Base-by-base conservation (phyloP, 2,329 filamentous ascomycete genomes). In the Monilinia fructicola region DNA sequence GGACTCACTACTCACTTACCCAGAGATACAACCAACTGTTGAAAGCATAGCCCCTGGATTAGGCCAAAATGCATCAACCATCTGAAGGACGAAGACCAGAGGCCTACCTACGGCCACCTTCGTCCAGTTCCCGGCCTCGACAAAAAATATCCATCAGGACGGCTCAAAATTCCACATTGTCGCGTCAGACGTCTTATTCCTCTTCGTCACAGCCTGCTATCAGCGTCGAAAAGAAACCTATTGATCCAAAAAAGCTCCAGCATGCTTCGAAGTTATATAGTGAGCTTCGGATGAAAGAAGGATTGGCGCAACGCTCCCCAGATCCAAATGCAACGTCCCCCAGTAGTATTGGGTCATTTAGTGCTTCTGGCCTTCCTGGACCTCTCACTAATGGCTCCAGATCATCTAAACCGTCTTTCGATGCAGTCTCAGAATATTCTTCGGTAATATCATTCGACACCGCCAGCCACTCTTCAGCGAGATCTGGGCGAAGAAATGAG, bases 401-500 rank as follows among this genome's bases (percentile, higher is more conserved):
- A 7, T 69, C 71, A 14, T 73, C 73, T 1, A 71, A 70, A 26
- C 40, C 63, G 14, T 72, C 71, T 2, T 60, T 68, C 42, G 64
- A 65, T 53, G 55, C 35, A 61, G 11, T 23, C 12, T 74, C 72
- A 16, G 74, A 75, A 46, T 52, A 68, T 4, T 74, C 72, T 12
- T 75, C 73, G 1, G 71, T 76, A 21, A 70, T 76, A 28, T 74
- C 73, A 12, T 75, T 76, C 38, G 68, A 64, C 28, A 67, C 70
- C n/a, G 68, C 67, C 38, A 72, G 69, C 31, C 67, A 65, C n/a
- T 66, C 71, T 12, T 64, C 68, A 4, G 67, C 56, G 12, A 67
- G 31, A 46, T 26, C 16, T 59, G 66, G 35, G 52, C 63, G 18
- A 28, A 60, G 42, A 11, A 42, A 64, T 7, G 71, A 72, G 64